Base-by-base conservation (phyloP, 2,329 filamentous ascomycete genomes). In the Paracorniculantispora psalliotae region DNA sequence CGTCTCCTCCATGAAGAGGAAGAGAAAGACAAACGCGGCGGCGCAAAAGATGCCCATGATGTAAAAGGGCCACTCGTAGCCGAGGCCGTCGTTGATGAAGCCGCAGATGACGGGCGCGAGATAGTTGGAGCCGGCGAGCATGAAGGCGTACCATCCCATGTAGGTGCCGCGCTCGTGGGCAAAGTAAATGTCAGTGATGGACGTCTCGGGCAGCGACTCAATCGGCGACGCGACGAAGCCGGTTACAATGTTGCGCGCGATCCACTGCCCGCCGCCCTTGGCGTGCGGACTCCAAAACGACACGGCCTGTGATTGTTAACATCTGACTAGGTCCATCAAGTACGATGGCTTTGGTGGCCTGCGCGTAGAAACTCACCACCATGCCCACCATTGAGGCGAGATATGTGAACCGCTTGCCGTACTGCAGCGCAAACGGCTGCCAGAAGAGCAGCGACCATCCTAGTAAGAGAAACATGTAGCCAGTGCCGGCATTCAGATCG, bases 1-100 rank as follows among this genome's bases (percentile, higher is more conserved):
- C 7, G 82, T 83, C 66, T 87, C 83, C 62, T 86, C 83, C 61
- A 84, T 81, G 64, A 86, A 81, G 60, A 86, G 71, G 65, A 85
- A 83, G 0, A 77, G 59, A 35, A 77, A 72, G 0, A 76, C 43
- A 13, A 71, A 71, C 4, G 68, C 69, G 0, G 63, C 68, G 1
- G 63, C 73, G 51, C 71, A 69, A 57, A 77, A 74, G 33, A 77
- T 72, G 3, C 70, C 69, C 4, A 73, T 71, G 66, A 74, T 74
- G 67, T 76, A 77, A 63, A 78, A 76, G 2, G 75, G 73, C 75
- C 75, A 77, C 56, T 68, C 66, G 65, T 72, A 77, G 12, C 74
- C 74, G 56, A 74, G 65, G 4, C 71, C 67, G 13, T 77, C 73
- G 21, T 73, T 75, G 59, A 78, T 78, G 61, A 77, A 78, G 46